phyloP scores from a whole-genome alignment of 805 yeast species.

The Starmera dryadoides region DNA sequence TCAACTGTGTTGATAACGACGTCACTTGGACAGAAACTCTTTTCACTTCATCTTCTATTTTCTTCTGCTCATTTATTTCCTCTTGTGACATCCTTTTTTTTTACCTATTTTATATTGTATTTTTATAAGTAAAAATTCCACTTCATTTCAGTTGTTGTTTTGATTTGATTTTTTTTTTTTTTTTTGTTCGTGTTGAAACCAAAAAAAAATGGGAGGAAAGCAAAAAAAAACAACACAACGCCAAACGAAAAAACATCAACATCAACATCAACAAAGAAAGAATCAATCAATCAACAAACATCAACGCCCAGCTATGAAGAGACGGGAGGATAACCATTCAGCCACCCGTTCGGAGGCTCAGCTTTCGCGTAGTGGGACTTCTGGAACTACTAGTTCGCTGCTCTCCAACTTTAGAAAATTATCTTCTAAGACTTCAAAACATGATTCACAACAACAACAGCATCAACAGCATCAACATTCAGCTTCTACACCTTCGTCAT shows the following conservation, averaged over 20 bases:
- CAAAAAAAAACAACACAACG: neutral
- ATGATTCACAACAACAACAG: constrained; percentile 2
- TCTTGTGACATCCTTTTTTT: too few species aligned
- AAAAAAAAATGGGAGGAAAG: too few species aligned
- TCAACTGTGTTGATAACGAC: constrained; percentile 48
- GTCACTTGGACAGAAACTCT: constrained; percentile 50
- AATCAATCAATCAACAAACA: too few species aligned
- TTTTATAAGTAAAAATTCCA: too few species aligned
- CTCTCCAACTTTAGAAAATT: constrained; percentile 21
- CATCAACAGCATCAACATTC: neutral
- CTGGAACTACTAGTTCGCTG: constrained; percentile 14
- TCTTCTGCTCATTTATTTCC: too few species aligned
- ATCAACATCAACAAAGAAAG: neutral
- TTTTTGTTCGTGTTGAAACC: neutral
- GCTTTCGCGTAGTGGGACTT: constrained; percentile 2
- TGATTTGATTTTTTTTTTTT: neutral
- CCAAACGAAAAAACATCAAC: neutral
- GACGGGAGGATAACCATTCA: neutral
- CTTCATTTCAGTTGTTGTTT: too few species aligned
- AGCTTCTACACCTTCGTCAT: constrained; percentile 4
- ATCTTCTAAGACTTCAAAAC: constrained; percentile 14
- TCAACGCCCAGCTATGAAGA: neutral
- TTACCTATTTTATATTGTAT: too few species aligned
- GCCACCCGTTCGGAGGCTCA: neutral
- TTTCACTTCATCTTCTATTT: constrained; percentile 26